phyloP scores from a whole-genome alignment of 2,329 filamentous ascomycete genomes.

The Ophiosphaerella herpotricha region DNA sequence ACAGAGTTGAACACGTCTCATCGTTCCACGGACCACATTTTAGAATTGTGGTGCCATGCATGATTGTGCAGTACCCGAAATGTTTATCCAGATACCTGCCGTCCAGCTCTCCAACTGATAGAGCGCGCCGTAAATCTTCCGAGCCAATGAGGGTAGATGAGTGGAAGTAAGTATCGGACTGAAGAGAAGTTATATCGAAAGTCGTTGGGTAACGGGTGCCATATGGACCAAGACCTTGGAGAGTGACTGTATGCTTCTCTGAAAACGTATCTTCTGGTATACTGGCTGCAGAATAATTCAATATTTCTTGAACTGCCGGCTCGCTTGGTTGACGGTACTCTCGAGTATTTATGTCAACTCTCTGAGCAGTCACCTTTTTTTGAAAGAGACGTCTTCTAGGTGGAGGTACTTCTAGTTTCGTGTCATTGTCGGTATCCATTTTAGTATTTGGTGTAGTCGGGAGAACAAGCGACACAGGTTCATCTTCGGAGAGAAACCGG shows the following conservation, averaged over 20 bases:
- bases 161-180: conserved; percentile 60
- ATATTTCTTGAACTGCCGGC: conserved; percentile 29
- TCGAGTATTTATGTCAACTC: conserved; percentile 52
- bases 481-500: conserved; percentile 40
- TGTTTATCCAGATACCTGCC: conserved; percentile 50
- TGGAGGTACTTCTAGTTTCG: conserved; percentile 5
- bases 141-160: conserved; percentile 62
- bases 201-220: conserved; percentile 57
- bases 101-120: conserved; percentile 28
- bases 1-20: conserved; percentile 52
- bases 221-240: conserved; percentile 54
- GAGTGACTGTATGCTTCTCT: conserved; percentile 7
- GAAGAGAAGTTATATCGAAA: conserved; percentile 58
- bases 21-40: conserved; percentile 63
- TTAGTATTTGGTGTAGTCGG: conserved; percentile 22
- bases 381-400: conserved; percentile 27
- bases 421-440: conserved; percentile 6
- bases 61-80: conserved; percentile 47
- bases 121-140: conserved; percentile 55
- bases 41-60: conserved; percentile 38
- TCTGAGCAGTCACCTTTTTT: conserved; percentile 52
- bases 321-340: conserved; percentile 53
- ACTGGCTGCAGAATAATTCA: background rate
- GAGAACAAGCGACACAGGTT: conserved; percentile 23
- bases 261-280: conserved; percentile 4